phyloP scores from a whole-genome alignment of 2,329 filamentous ascomycete species.

The Hypoxylon rubiginosum region DNA sequence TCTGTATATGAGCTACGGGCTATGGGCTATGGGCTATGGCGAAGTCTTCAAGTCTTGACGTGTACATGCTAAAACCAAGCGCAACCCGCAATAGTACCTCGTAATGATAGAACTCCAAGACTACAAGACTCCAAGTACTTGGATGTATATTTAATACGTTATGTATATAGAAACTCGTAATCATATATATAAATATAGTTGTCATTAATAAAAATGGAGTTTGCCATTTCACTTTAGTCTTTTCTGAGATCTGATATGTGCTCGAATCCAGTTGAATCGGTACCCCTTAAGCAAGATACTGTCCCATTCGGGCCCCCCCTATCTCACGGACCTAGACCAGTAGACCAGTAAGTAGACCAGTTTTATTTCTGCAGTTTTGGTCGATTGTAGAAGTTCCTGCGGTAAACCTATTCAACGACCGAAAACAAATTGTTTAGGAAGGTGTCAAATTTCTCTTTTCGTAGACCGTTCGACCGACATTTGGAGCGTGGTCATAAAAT shows the following conservation, averaged over 20 bases:
- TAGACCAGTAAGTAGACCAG: too few relatives aligned
- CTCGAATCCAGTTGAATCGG: slow-evolving; percentile 22
- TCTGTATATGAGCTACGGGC: too few relatives aligned
- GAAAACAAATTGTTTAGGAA: slow-evolving; percentile 38
- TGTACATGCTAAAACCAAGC: background rate
- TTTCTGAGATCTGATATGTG: slow-evolving; percentile 43
- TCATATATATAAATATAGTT: background rate
- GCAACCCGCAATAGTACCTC: background rate
- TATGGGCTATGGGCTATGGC: too few relatives aligned
- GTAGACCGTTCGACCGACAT: slow-evolving; percentile 38
- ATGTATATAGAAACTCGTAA: background rate
- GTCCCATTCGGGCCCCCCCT: slow-evolving; percentile 31
- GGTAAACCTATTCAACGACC: slow-evolving; percentile 40
- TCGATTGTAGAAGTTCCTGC: slow-evolving; percentile 19
- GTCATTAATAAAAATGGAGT: slow-evolving; percentile 20
- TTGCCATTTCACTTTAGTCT: slow-evolving; percentile 18
- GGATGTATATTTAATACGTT: background rate
- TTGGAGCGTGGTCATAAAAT: slow-evolving; percentile 12
- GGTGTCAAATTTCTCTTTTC: slow-evolving; percentile 26
- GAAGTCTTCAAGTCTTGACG: background rate
- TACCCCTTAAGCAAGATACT: slow-evolving; percentile 30
- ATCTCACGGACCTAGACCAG: slow-evolving; percentile 26
- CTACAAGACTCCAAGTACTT: slow-evolving; percentile 1
- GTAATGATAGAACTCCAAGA: background rate
- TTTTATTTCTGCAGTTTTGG: background rate